phyloP scores from a whole-genome alignment of 176 grass and related monocot species.

The Bolboschoenus planiculmis region DNA sequence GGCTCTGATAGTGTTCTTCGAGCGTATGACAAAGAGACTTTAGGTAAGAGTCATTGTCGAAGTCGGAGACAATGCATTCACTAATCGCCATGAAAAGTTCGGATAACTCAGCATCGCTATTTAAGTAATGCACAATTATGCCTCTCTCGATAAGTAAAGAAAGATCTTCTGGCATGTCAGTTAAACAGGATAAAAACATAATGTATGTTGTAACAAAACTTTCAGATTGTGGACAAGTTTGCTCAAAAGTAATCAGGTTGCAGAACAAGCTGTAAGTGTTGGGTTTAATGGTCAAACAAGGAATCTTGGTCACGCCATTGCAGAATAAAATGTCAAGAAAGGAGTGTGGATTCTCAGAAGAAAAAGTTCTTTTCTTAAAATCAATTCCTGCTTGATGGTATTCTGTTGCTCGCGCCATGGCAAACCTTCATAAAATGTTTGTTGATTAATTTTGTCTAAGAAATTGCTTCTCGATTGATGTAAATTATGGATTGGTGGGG shows the following conservation, averaged over 20 bases:
- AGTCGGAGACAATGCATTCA: too few relatives aligned
- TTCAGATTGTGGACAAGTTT: not conserved
- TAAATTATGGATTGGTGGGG: not conserved
- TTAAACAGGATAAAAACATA: not conserved
- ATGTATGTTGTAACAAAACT: not conserved
- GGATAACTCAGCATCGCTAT: too few relatives aligned
- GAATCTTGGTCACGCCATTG: not conserved
- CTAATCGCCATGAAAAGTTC: too few relatives aligned
- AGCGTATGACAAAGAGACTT: not conserved
- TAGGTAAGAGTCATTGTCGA: not conserved
- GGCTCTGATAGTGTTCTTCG: not conserved
- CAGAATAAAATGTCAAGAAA: not conserved
- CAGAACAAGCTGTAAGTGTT: not conserved
- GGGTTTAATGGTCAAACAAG: not conserved
- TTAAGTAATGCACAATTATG: not conserved
- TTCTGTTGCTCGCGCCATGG: not conserved
- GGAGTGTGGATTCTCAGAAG: not conserved
- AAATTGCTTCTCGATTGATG: not conserved
- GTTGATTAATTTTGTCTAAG: not conserved
- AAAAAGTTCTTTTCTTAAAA: too few relatives aligned
- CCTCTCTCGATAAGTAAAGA: not conserved
- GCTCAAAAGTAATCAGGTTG: not conserved
- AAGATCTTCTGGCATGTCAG: not conserved
- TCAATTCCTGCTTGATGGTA: not conserved
- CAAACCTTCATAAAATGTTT: not conserved